Evolutionary conservation across 441 rosid genomes (phyloP).

Genomic region (Bruguiera hainesii): DNA sequence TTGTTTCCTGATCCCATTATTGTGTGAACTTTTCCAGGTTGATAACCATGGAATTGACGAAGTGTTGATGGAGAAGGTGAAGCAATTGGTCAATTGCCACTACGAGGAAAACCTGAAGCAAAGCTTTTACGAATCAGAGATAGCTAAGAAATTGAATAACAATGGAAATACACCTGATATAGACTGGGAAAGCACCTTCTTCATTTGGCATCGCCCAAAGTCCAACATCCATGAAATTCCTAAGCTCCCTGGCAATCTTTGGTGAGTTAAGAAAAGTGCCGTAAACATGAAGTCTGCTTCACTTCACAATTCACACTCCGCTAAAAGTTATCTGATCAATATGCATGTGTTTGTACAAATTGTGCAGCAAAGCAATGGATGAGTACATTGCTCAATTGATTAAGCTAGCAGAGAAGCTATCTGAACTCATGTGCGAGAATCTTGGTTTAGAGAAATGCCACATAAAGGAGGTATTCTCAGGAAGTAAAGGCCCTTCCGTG

Average conservation of each 20-base stretch:
- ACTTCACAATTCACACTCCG: too few relatives aligned
- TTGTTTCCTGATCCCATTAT: neutral
- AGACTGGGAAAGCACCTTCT: slow-evolving; percentile 88
- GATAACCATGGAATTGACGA: slow-evolving; percentile 73
- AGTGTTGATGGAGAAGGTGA: slow-evolving; percentile 70
- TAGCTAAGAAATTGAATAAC: slow-evolving; percentile 41
- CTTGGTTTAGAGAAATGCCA: slow-evolving; percentile 61
- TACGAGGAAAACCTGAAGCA: slow-evolving; percentile 63
- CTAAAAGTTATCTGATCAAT: too few relatives aligned
- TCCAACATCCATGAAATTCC: slow-evolving; percentile 58
- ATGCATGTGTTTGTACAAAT: neutral
- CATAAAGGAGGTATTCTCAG: slow-evolving; percentile 59
- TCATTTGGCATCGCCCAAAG: slow-evolving; percentile 64
- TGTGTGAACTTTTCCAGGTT: slow-evolving; percentile 41
- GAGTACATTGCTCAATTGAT: slow-evolving; percentile 60
- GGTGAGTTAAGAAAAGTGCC: slow-evolving; percentile 31
- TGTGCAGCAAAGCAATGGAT: slow-evolving; percentile 67
- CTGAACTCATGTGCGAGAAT: slow-evolving; percentile 72
- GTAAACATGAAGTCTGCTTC: neutral
- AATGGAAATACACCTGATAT: slow-evolving; percentile 35
- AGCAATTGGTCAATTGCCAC: slow-evolving; percentile 53
- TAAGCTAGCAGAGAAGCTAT: slow-evolving; percentile 59
- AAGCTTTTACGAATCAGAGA: slow-evolving; percentile 58
- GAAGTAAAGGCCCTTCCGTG: slow-evolving; percentile 48
- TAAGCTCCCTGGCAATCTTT: slow-evolving; percentile 54